A percentile compares a stretch with the other conserved stretches of the same genome.
Evolutionary conservation across 768 basidiomycete species (phyloP).

Genomic region (Phylloporus scabripes): DNA sequence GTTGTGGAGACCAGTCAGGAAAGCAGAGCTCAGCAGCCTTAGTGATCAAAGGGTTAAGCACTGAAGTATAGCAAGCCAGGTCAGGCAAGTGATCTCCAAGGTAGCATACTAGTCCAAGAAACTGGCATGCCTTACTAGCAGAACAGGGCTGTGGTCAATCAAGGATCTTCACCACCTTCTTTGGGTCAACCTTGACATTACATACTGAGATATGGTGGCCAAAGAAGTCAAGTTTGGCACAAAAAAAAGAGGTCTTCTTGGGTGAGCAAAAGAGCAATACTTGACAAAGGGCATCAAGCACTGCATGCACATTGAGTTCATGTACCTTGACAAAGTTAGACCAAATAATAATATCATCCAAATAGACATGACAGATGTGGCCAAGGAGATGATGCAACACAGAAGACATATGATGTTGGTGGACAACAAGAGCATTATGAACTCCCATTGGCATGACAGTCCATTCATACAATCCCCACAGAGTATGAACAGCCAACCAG

Average conservation of each 20-base stretch:
- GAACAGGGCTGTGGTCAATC: background rate
- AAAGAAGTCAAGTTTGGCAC: background rate
- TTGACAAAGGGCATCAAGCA: background rate
- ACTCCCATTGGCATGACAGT: background rate
- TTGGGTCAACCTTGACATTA: background rate
- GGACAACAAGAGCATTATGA: background rate
- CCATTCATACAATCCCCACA: conserved; percentile 38
- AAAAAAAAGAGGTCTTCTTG: background rate
- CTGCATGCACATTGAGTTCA: background rate
- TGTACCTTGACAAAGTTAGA: background rate
- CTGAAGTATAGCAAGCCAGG: background rate
- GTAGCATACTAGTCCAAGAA: background rate
- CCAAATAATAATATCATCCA: conserved; percentile 1
- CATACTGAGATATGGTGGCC: background rate
- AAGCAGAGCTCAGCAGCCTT: background rate
- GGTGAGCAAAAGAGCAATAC: background rate
- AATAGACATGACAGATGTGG: background rate
- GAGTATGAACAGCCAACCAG: conserved; percentile 35
- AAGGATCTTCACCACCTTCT: background rate
- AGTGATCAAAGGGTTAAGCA: background rate
- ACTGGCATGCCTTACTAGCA: background rate
- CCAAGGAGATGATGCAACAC: background rate
- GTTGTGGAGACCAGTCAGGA: background rate
- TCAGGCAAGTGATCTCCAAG: background rate
- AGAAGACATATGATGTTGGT: background rate